Evolutionary conservation across 1,284 basidiomycete genomes (phyloP).

Genomic region (Fomitopsis pinicola): DNA sequence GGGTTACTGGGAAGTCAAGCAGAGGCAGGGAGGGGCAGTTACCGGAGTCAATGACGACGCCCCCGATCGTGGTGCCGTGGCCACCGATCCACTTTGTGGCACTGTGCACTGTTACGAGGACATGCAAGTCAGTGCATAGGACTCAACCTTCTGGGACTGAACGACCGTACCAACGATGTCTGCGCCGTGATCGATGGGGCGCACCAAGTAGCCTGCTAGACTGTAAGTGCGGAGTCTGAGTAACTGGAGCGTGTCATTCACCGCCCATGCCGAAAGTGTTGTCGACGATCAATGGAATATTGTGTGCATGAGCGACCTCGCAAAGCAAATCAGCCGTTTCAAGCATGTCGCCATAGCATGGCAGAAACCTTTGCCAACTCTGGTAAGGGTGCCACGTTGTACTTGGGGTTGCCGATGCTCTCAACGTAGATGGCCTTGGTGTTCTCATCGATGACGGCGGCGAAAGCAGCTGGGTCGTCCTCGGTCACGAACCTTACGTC

Average conservation of each 20-base stretch:
- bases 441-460: conserved; percentile 70
- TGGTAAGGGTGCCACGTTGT: conserved; percentile 68
- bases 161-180: conserved; percentile 58
- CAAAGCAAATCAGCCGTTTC: not conserved
- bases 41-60: conserved; percentile 78
- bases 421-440: conserved; percentile 82
- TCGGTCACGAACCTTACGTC: conserved; percentile 72
- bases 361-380: conserved; percentile 64
- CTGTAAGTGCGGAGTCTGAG: too few species aligned
- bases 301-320: conserved; percentile 62
- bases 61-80: conserved; percentile 85
- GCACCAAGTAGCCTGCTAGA: conserved; percentile 57
- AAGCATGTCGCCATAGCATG: conserved; percentile 7
- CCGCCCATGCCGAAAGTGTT: conserved; percentile 90
- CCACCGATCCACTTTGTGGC: conserved; percentile 93
- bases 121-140: conserved; percentile 5
- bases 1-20: not conserved
- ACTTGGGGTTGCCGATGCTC: conserved; percentile 85
- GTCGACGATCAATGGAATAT: conserved; percentile 82
- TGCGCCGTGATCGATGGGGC: conserved; percentile 77
- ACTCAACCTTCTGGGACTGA: too few species aligned
- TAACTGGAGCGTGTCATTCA: conserved; percentile 9
- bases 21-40: conserved; percentile 2
- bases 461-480: conserved; percentile 61
- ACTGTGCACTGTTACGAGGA: conserved; percentile 56